Evolutionary conservation across 257 asterid genomes (phyloP).

Genomic region (Dorcoceras hygrometricum): DNA sequence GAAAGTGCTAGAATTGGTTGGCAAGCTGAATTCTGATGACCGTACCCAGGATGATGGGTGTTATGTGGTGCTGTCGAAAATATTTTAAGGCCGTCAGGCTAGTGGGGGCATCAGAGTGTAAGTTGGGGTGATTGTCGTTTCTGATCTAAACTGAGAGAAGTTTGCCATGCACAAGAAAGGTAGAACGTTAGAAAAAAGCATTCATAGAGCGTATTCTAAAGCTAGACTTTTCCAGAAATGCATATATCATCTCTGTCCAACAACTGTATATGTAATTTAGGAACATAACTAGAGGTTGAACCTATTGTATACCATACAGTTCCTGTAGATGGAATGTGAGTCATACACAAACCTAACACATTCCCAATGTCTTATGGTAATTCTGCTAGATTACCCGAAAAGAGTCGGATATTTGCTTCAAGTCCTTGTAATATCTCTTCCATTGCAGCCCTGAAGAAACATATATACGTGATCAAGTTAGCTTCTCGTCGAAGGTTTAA

Average conservation of each 20-base stretch:
- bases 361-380: background rate
- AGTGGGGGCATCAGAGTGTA: background rate
- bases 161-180: background rate
- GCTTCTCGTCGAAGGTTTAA: constrained; percentile 4
- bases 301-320: constrained; percentile 19
- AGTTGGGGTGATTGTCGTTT: background rate
- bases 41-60: constrained; percentile 32
- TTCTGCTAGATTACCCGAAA: constrained; percentile 60
- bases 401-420: constrained; percentile 78
- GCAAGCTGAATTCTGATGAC: constrained; percentile 24
- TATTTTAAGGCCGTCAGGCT: constrained; percentile 14
- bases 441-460: constrained; percentile 82
- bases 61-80: constrained; percentile 55
- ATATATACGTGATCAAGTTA: constrained; percentile 5
- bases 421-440: constrained; percentile 86
- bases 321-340: constrained; percentile 3
- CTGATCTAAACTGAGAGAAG: background rate
- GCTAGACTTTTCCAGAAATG: background rate
- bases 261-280: background rate
- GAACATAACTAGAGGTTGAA: constrained; percentile 20
- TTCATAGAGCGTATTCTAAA: background rate
- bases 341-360: constrained; percentile 20
- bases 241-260: background rate
- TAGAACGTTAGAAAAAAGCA: background rate
- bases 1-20: constrained; percentile 36